Evolutionary conservation across 768 basidiomycete genomes (phyloP).

Genomic region (Amanita fuliginea): DNA sequence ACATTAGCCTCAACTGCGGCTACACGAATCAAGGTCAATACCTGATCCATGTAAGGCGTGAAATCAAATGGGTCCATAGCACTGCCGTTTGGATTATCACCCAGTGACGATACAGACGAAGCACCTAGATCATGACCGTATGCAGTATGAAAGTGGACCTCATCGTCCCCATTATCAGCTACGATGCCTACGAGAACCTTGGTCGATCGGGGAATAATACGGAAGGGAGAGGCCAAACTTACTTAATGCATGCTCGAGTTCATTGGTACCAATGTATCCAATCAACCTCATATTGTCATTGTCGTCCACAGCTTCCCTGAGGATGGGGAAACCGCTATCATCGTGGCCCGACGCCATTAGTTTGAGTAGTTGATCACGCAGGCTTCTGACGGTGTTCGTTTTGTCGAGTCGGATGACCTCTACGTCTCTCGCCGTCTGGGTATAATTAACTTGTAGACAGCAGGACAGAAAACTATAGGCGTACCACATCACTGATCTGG

Average conservation of each 20-base stretch:
- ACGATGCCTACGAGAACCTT: constrained; percentile 45
- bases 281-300: constrained; percentile 50
- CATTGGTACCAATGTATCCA: constrained; percentile 87
- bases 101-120: constrained; percentile 53
- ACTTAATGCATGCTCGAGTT: constrained; percentile 91
- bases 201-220: neutral
- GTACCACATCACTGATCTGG: constrained; percentile 69
- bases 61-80: constrained; percentile 62
- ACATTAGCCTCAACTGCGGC: neutral
- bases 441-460: neutral
- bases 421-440: constrained; percentile 54
- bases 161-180: constrained; percentile 59
- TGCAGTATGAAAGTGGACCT: constrained; percentile 51
- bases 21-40: constrained; percentile 16
- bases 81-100: constrained; percentile 24
- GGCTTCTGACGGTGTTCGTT: constrained; percentile 64
- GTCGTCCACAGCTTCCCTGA: constrained; percentile 38
- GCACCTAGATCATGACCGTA: constrained; percentile 30
- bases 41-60: constrained; percentile 85
- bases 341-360: constrained; percentile 51
- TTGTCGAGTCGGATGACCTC: constrained; percentile 64
- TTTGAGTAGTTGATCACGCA: constrained; percentile 58
- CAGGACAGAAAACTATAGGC: constrained; percentile 15
- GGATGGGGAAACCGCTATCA: constrained; percentile 81
- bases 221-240: constrained; percentile 14